These are phyloP conservation scores for Antrodiella citrinella DNA, from an alignment of 768 basidiomycete genomes.

Conservation along the genomic window DNA sequence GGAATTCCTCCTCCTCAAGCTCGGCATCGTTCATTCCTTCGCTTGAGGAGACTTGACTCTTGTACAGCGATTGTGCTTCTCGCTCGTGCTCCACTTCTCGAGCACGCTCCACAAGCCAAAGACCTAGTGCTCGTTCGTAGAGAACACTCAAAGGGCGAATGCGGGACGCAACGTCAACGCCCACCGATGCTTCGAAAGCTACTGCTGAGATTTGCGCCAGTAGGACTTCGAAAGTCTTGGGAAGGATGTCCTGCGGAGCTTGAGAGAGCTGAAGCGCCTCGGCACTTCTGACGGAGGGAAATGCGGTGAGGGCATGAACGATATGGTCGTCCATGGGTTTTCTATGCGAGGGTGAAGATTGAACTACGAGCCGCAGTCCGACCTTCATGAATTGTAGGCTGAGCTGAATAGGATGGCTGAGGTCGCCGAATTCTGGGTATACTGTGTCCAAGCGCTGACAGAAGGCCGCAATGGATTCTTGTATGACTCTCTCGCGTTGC, in stretches of 20 bases:
- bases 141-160: slow-evolving; percentile 25
- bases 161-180: slow-evolving; percentile 25
- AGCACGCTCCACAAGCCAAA: slow-evolving; percentile 80
- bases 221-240: slow-evolving; percentile 33
- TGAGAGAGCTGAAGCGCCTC: slow-evolving; percentile 21
- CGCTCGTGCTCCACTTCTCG: slow-evolving; percentile 57
- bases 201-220: slow-evolving; percentile 43
- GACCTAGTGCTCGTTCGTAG: slow-evolving; percentile 65
- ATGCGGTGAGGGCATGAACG: slow-evolving; percentile 35
- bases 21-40: slow-evolving; percentile 59
- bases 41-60: slow-evolving; percentile 43
- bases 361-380: slow-evolving; percentile 54
- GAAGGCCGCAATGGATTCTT: slow-evolving; percentile 76
- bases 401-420: slow-evolving; percentile 57
- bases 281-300: slow-evolving; percentile 45
- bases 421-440: slow-evolving; percentile 67
- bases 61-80: slow-evolving; percentile 71
- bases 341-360: slow-evolving; percentile 6
- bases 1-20: slow-evolving; percentile 76
- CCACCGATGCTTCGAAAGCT: slow-evolving; percentile 35
- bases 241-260: slow-evolving; percentile 12
- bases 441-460: slow-evolving; percentile 56
- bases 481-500: slow-evolving; percentile 61
- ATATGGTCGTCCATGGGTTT: slow-evolving; percentile 16
- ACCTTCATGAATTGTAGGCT: slow-evolving; percentile 60